Base-by-base conservation (phyloP, 2,329 filamentous ascomycete genomes). In the Mariannaea sp. region DNA sequence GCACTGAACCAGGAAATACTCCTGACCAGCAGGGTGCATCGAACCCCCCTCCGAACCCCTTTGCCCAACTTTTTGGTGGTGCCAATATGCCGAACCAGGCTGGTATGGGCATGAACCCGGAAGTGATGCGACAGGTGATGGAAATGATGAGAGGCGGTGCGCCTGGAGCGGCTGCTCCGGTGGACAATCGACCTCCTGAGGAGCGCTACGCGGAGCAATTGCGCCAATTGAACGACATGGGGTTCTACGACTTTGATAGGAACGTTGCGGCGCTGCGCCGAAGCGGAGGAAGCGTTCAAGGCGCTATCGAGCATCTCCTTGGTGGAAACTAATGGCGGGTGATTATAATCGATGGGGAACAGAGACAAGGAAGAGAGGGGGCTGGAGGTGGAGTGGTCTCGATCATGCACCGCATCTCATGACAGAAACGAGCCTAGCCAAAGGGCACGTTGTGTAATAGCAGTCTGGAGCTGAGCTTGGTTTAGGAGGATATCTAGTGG, bases 151-250 rank as follows among this genome's bases (percentile, higher is more conserved):
- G 71, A 54, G 68, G 65, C 26, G 67, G 66, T 33, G 73, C 33
- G 66, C 68, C 3, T 71, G 70, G 22, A 24, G 22, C 81, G 2
- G 72, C 81, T 10, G 74, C 82, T 14, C 88, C 91, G 5, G 73
- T 81, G 3, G 94, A 99, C 73, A 96, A 81, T 67, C 83, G 93
- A 57, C 92, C 94, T 4, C 93, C 94, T 0, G 94, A 99, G 77
- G 94, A 97, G 73, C 80, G 90, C 54, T 99, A 96, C 65, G 92
- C 89, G 3, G 86, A 90, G 26, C 93, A 99, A 74, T 78, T 99
- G 43, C 81, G 91, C 55, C 92, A 97, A 75, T 77, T 99, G 58
- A 99, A 99, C 71, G 94, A 97, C 61, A 99, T 99, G 94, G 94
- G 94, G 3, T 99, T 99, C 75, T 96, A 86, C 70, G 92, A 99